Evolutionary conservation across 2,329 filamentous ascomycete species (phyloP), one percentile per base, ranked within the genome.

Genomic region (Sporothrix pseudoabietina): DNA sequence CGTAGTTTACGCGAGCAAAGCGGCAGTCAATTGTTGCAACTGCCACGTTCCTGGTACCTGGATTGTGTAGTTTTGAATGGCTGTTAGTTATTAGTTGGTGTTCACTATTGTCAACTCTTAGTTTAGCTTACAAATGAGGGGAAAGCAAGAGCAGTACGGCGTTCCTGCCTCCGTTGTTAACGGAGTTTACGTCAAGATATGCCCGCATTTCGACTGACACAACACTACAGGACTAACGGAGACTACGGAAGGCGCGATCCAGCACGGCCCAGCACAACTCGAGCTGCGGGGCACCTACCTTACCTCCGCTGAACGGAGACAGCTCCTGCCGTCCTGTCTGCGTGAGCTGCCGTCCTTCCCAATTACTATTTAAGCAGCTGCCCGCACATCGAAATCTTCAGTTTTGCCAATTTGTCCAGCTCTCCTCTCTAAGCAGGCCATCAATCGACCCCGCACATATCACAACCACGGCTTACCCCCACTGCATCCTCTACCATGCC

Each of bases 141-240:
- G 59, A 63, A 63, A 6, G 32, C 16, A 16, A 3, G 5, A 55
- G 8, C 14, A 32, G 57, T 10, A 41, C 57, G 10, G 32, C 35
- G 26, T 26, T 22, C 19, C 44, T 41, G 19, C 59, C 61, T 44
- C 49, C 69, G 69, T 49, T 61, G 52, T 59, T 71, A 71, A 61
- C 69, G 69, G 69, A 71, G 30, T 71, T 71, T 71, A 71, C 69
- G 39, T n/a, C 35, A 32, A n/a, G 39, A 44, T 44, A 61, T 4
- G 5, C 7, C 66, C 32, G 32, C 19, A n/a, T 2, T 14, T 16
- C 14, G 16, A 54, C 12, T 41, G 49, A 41, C 49, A 49, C 66
- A 55, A 22, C 65, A 35, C 22, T 16, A 52, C 22, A 5, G 10
- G n/a, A 35, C 16, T 8, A 68, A 32, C 41, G 35, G 35, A 65